Conservation (phyloP, 2,329 filamentous ascomycete genomes). For the Colletotrichum graminicola region DNA sequence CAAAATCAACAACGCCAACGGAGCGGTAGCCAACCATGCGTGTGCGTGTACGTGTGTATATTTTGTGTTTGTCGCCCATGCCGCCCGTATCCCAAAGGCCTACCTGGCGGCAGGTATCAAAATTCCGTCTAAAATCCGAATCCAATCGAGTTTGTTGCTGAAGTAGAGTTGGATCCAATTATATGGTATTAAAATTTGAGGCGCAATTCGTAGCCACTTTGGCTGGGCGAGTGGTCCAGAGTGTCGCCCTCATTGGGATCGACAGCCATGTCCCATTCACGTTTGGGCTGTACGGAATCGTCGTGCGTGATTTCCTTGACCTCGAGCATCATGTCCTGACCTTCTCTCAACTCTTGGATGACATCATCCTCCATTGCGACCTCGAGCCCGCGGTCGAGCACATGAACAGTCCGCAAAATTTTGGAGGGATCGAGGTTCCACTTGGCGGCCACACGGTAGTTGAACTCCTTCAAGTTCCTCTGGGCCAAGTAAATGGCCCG, state of each 20-base stretch:
- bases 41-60: constrained; percentile 33
- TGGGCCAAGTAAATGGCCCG: constrained; percentile 88
- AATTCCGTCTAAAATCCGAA: constrained; percentile 26
- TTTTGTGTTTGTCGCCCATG: constrained; percentile 25
- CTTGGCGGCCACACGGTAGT: constrained; percentile 79
- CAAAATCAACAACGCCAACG: constrained; percentile 43
- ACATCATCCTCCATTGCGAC: constrained; percentile 93
- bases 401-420: constrained; percentile 78
- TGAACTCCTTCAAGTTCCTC: constrained; percentile 80
- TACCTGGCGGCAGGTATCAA: constrained; percentile 27
- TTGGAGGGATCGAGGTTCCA: constrained; percentile 81
- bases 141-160: constrained; percentile 30
- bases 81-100: constrained; percentile 22
- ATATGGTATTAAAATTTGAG: constrained; percentile 57
- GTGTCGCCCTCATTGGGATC: constrained; percentile 59
- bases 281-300: constrained; percentile 57
- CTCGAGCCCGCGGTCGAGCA: constrained; percentile 80
- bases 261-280: constrained; percentile 73
- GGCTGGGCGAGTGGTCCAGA: constrained; percentile 48
- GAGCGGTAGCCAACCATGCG: constrained; percentile 41
- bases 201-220: constrained; percentile 58
- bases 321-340: constrained; percentile 90
- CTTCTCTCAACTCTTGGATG: constrained; percentile 84
- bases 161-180: constrained; percentile 30
- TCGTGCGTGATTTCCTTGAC: constrained; percentile 60